Evolutionary conservation across 805 yeast species (phyloP).

Genomic region (Ogataea minuta): DNA sequence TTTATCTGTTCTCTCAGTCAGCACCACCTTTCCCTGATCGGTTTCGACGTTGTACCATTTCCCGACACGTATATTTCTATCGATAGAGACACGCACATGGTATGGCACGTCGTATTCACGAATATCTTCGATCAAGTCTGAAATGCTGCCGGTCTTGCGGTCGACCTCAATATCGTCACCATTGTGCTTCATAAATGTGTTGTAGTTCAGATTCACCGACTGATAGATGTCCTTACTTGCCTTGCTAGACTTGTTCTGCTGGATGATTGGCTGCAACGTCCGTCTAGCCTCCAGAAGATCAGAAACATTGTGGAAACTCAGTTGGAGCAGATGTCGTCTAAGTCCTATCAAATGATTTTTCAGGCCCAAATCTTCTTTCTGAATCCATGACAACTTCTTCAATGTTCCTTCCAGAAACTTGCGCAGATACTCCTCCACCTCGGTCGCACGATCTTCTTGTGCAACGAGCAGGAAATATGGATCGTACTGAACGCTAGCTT

Average conservation of each 20-base stretch:
- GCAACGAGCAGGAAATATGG: conserved; percentile 83
- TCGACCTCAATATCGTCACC: conserved; percentile 24
- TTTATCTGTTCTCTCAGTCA: conserved; percentile 64
- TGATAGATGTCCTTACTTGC: conserved; percentile 68
- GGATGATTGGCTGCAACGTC: conserved; percentile 63
- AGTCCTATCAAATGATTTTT: conserved; percentile 87
- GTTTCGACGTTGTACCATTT: conserved; percentile 90
- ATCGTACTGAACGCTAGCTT: conserved; percentile 75
- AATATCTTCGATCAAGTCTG: conserved; percentile 70
- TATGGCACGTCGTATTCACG: conserved; percentile 96
- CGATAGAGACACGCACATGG: conserved; percentile 95
- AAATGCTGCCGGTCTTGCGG: conserved; percentile 46
- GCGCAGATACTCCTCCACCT: conserved; percentile 81
- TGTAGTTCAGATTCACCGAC: conserved; percentile 45
- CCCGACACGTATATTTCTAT: conserved; percentile 82
- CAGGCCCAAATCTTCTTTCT: conserved; percentile 75
- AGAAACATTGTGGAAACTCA: conserved; percentile 69
- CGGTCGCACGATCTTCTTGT: conserved; percentile 59
- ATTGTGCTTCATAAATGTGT: conserved; percentile 31
- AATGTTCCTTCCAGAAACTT: conserved; percentile 62
- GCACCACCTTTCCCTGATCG: conserved; percentile 49
- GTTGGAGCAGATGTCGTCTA: conserved; percentile 57
- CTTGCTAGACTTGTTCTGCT: conserved; percentile 58
- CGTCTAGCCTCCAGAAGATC: conserved; percentile 78
- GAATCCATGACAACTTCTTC: conserved; percentile 52